Evolutionary conservation across 371 early-diverging fungal genomes (phyloP).

Genomic region (Syncephalastrum monosporum): DNA sequence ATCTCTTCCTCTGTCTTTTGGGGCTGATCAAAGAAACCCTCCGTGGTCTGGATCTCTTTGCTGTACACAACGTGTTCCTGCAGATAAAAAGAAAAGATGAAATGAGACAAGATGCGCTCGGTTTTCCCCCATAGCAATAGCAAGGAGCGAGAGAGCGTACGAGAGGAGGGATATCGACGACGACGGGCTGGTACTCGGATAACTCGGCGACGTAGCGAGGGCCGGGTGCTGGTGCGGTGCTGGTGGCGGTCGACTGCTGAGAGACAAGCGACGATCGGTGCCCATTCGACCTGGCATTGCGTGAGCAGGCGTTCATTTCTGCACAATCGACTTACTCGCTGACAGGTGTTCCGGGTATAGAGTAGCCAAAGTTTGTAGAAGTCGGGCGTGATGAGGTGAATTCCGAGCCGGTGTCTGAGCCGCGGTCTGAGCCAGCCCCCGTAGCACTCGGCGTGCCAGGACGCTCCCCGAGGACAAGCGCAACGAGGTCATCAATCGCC

Average conservation of each 20-base stretch:
- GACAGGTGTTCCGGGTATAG: conserved; percentile 44
- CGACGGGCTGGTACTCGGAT: conserved; percentile 61
- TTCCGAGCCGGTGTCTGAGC: conserved; percentile 58
- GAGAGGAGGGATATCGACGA: conserved; percentile 84
- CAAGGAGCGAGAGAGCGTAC: conserved; percentile 27
- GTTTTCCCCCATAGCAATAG: too few species aligned
- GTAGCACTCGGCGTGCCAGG: conserved; percentile 50
- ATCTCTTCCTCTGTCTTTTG: conserved; percentile 62
- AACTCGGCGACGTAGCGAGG: conserved; percentile 56
- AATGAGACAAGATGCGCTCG: not conserved
- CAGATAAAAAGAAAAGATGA: not conserved
- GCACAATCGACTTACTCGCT: conserved; percentile 31
- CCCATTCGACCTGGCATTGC: conserved; percentile 12
- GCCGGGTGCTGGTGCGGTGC: conserved; percentile 11
- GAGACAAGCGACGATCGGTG: conserved; percentile 37
- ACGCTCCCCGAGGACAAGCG: conserved; percentile 78
- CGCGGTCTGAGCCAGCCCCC: conserved; percentile 42
- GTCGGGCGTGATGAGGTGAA: conserved; percentile 42
- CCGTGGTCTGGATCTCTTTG: conserved; percentile 88
- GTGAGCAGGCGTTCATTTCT: not conserved
- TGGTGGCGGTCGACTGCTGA: conserved; percentile 16
- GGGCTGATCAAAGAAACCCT: conserved; percentile 59
- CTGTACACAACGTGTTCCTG: conserved; percentile 87
- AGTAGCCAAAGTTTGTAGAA: conserved; percentile 43
- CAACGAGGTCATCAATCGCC: conserved; percentile 82